Evolutionary conservation across 352 stramenopile species (phyloP).

Genomic region (Phytophthora cactorum): DNA sequence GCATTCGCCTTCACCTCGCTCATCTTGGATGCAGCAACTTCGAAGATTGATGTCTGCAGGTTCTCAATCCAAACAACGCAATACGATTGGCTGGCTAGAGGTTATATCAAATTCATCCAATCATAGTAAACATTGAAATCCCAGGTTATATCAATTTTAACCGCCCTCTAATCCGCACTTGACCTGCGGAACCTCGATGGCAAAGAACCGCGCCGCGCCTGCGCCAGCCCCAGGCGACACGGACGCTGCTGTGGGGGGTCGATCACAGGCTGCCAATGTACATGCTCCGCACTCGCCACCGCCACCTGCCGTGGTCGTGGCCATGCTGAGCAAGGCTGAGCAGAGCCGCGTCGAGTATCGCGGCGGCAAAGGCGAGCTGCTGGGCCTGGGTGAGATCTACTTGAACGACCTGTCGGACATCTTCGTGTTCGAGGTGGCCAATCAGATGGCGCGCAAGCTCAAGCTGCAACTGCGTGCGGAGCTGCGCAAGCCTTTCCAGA

Average conservation of each 20-base stretch:
- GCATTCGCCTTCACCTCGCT: slow-evolving; percentile 29
- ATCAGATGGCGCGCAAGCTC: slow-evolving; percentile 57
- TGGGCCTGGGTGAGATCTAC: slow-evolving; percentile 85
- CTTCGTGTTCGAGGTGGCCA: slow-evolving; percentile 82
- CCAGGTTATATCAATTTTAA: slow-evolving; percentile 7
- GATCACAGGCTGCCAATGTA: background rate
- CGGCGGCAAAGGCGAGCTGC: slow-evolving; percentile 55
- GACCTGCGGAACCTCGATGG: slow-evolving; percentile 31
- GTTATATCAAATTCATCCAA: background rate
- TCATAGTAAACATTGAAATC: background rate
- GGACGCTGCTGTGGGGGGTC: slow-evolving; percentile 6
- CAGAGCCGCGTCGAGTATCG: slow-evolving; percentile 56
- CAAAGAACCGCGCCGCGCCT: slow-evolving; percentile 45
- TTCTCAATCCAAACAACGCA: slow-evolving; percentile 6
- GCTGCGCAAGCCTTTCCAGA: slow-evolving; percentile 84
- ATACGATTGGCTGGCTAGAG: slow-evolving; percentile 11
- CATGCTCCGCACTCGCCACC: slow-evolving; percentile 18
- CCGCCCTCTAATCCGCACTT: slow-evolving; percentile 13
- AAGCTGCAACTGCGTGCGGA: slow-evolving; percentile 75
- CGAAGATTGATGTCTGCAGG: slow-evolving; percentile 28
- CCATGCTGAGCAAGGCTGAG: slow-evolving; percentile 73
- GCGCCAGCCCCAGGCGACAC: slow-evolving; percentile 17
- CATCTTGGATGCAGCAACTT: slow-evolving; percentile 14
- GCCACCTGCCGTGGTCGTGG: slow-evolving; percentile 44
- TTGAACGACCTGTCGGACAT: slow-evolving; percentile 88